Conservation (phyloP, 2,329 filamentous ascomycete genomes). For the Zelopaecilomyces penicillatus region DNA sequence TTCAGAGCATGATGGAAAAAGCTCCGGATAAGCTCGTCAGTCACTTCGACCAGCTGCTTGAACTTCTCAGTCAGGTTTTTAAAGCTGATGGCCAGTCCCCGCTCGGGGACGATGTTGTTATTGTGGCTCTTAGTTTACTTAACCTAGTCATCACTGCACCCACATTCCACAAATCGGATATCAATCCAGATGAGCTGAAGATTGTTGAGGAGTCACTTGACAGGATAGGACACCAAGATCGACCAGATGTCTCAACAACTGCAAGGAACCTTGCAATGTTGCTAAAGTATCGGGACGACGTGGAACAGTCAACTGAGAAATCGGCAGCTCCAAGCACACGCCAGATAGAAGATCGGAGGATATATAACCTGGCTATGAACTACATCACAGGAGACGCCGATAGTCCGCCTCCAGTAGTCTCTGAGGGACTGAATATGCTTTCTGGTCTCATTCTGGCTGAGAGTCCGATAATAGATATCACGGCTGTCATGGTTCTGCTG, state of each 20-base stretch:
- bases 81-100: slow-evolving; percentile 32
- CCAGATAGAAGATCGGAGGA: slow-evolving; percentile 52
- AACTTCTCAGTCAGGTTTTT: slow-evolving; percentile 55
- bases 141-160: slow-evolving; percentile 52
- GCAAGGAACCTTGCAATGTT: slow-evolving; percentile 49
- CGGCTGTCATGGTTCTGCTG: slow-evolving; percentile 53
- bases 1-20: slow-evolving; percentile 57
- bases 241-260: slow-evolving; percentile 39
- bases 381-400: slow-evolving; percentile 52
- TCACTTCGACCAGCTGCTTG: slow-evolving; percentile 55
- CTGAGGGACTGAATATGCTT: slow-evolving; percentile 55
- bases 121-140: slow-evolving; percentile 51
- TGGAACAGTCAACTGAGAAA: slow-evolving; percentile 36
- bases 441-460: slow-evolving; percentile 46
- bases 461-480: slow-evolving; percentile 57
- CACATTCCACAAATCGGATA: slow-evolving; percentile 42
- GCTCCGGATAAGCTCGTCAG: slow-evolving; percentile 56
- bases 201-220: slow-evolving; percentile 42
- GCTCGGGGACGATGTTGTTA: slow-evolving; percentile 39
- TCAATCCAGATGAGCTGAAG: slow-evolving; percentile 32
- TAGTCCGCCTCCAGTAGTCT: slow-evolving; percentile 57
- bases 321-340: slow-evolving; percentile 33
- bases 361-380: slow-evolving; percentile 52
- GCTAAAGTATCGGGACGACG: slow-evolving; percentile 45
- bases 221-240: slow-evolving; percentile 29